These are phyloP conservation scores for Anthracocystis walkeri DNA, from an alignment of 1,284 basidiomycete species.

Conservation along the genomic window DNA sequence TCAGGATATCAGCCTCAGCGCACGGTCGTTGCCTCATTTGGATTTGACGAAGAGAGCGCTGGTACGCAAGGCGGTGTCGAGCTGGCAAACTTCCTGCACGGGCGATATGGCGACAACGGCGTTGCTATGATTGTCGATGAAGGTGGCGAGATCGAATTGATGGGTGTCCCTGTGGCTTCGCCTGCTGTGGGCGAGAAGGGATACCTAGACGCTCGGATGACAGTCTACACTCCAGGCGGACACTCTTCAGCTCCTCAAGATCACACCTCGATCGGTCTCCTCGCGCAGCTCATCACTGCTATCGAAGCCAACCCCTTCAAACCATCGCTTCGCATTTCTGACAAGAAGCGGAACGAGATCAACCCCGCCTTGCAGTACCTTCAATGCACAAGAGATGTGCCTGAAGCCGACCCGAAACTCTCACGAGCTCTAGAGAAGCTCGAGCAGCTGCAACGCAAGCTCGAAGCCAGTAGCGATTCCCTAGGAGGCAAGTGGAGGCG, in stretches of 20 bases:
- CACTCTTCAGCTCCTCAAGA: constrained; percentile 77
- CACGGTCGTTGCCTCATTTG: constrained; percentile 75
- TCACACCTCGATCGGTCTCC: constrained; percentile 76
- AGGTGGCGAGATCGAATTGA: constrained; percentile 49
- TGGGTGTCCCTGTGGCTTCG: constrained; percentile 59
- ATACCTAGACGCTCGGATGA: constrained; percentile 70
- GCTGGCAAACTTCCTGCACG: constrained; percentile 44
- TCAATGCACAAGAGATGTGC: constrained; percentile 73
- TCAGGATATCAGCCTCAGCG: constrained; percentile 70
- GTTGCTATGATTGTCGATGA: constrained; percentile 65
- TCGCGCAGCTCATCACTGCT: constrained; percentile 74
- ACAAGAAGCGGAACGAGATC: constrained; percentile 29
- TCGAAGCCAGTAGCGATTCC: neutral
- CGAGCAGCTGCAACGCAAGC: constrained; percentile 57
- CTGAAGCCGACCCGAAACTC: constrained; percentile 71
- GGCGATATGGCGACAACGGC: constrained; percentile 53
- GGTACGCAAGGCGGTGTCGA: constrained; percentile 61
- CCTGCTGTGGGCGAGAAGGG: constrained; percentile 78
- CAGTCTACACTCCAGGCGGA: constrained; percentile 73
- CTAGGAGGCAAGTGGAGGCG: neutral
- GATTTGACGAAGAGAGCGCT: constrained; percentile 77
- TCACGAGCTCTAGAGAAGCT: constrained; percentile 71
- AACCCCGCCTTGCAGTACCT: constrained; percentile 72
- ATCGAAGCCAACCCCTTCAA: constrained; percentile 74
- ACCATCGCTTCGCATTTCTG: constrained; percentile 62